A percentile compares a stretch with the other conserved stretches of the same genome.
These are phyloP conservation scores for Bryum argenteum DNA, from an alignment of 225 moss, liverwort and hornwort species.

Conservation along the genomic window DNA sequence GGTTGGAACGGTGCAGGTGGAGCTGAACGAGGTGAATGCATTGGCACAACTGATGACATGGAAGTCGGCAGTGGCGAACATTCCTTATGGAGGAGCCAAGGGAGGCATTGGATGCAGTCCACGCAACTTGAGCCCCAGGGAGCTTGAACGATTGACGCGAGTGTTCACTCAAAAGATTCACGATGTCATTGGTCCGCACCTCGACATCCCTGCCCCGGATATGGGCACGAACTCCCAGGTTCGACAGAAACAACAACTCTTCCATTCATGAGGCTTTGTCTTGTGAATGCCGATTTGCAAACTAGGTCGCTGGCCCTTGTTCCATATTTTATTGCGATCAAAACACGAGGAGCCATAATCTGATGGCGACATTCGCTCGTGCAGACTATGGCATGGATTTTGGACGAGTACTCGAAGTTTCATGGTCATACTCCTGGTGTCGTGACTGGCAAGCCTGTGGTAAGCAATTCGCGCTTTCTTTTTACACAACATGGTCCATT, in stretches of 20 bases:
- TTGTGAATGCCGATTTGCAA: too few species aligned
- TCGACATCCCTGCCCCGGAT: slow-evolving; percentile 96
- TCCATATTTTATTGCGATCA: not conserved
- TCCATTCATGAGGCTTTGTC: too few species aligned
- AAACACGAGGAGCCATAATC: not conserved
- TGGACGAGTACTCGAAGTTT: slow-evolving; percentile 98
- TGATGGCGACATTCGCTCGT: not conserved
- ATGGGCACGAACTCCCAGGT: slow-evolving; percentile 98
- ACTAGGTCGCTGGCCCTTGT: not conserved
- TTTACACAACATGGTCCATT: not conserved
- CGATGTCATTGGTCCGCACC: slow-evolving; percentile 82
- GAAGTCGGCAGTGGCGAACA: slow-evolving; percentile 95
- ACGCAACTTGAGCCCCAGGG: slow-evolving; percentile 62
- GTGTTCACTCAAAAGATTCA: slow-evolving; percentile 97
- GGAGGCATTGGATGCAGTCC: slow-evolving; percentile 97
- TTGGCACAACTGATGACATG: slow-evolving; percentile 98
- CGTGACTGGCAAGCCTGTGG: slow-evolving; percentile 97
- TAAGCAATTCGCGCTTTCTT: slow-evolving; percentile 31
- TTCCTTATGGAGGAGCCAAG: slow-evolving; percentile 97
- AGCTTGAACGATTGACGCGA: slow-evolving; percentile 89
- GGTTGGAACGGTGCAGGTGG: slow-evolving; percentile 60
- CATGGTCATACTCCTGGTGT: slow-evolving; percentile 88
- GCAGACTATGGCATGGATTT: slow-evolving; percentile 99
- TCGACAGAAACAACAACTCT: not conserved
- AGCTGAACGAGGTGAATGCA: slow-evolving; percentile 89